Evolutionary conservation across 108 stramenopile genomes (phyloP).

Genomic region (Aurantiochytrium sp.): DNA sequence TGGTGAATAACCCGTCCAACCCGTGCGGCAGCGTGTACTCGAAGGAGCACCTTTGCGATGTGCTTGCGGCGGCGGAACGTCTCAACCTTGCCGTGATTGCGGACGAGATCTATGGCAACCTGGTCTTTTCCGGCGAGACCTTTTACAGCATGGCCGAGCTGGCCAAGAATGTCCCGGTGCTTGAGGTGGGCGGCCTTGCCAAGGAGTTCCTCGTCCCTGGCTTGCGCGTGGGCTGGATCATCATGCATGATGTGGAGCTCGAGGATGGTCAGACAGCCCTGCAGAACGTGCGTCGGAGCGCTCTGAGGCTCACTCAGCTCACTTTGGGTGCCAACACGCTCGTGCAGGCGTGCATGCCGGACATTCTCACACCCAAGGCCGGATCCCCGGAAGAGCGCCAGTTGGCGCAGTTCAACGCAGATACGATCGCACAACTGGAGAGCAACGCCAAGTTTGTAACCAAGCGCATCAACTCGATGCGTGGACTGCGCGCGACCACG

Average conservation of each 20-base stretch:
- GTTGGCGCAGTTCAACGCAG: slow-evolving; percentile 54
- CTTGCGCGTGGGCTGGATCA: slow-evolving; percentile 24
- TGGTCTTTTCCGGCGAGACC: slow-evolving; percentile 51
- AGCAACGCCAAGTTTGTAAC: slow-evolving; percentile 57
- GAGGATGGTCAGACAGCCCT: slow-evolving; percentile 42
- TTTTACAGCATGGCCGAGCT: slow-evolving; percentile 69
- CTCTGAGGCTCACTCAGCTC: slow-evolving; percentile 67
- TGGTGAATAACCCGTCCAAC: slow-evolving; percentile 85
- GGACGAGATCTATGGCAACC: slow-evolving; percentile 86
- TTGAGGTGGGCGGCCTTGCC: slow-evolving; percentile 74
- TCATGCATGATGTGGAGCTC: slow-evolving; percentile 27
- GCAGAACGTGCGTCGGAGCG: slow-evolving; percentile 59
- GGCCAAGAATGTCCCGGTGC: slow-evolving; percentile 62
- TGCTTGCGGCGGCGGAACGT: slow-evolving; percentile 56
- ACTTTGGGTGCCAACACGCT: slow-evolving; percentile 67
- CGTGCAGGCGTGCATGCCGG: slow-evolving; percentile 67
- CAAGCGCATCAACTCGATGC: slow-evolving; percentile 44
- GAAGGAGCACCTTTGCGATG: slow-evolving; percentile 54
- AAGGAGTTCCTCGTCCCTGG: slow-evolving; percentile 89
- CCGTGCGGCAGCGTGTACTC: slow-evolving; percentile 83
- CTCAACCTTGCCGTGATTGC: slow-evolving; percentile 66
- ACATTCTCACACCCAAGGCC: slow-evolving; percentile 47
- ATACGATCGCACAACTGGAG: slow-evolving; percentile 51
- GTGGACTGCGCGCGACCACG: slow-evolving; percentile 55
- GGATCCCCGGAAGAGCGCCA: slow-evolving; percentile 27